phyloP scores from a whole-genome alignment of 495 filamentous ascomycete genomes.

The Penicillium bovifimosum region DNA sequence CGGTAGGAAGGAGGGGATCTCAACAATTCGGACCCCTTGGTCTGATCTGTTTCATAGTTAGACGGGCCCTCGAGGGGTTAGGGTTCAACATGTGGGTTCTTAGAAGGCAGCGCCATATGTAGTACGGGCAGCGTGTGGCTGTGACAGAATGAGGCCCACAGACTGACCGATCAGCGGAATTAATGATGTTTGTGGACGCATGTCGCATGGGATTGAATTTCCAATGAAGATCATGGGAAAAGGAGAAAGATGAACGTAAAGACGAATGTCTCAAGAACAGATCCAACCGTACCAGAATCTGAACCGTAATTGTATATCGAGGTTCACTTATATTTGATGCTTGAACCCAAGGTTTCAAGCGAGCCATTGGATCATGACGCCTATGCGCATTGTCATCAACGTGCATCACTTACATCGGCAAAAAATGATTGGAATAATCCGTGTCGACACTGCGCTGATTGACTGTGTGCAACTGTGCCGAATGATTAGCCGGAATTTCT shows the following conservation, averaged over 20 bases:
- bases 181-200: neutral
- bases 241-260: neutral
- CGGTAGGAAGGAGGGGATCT: neutral
- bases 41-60: neutral
- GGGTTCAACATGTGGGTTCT: neutral
- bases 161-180: neutral
- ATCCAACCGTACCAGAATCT: neutral
- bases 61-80: neutral
- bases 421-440: too few species aligned
- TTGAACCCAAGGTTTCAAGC: too few species aligned
- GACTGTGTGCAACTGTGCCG: neutral
- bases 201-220: neutral
- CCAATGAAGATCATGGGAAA: neutral
- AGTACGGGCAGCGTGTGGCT: neutral
- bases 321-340: too few species aligned
- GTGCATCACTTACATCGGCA: too few species aligned
- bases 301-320: too few species aligned
- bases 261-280: neutral
- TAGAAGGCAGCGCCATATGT: neutral
- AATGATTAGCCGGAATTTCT: neutral
- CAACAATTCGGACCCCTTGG: neutral
- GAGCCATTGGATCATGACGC: too few species aligned
- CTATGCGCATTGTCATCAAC: too few species aligned
- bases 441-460: too few species aligned
- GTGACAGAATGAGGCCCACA: constrained; percentile 15